Evolutionary conservation across 1,139 yeast species (phyloP).

Genomic region (Saccharomyces pastorianus): DNA sequence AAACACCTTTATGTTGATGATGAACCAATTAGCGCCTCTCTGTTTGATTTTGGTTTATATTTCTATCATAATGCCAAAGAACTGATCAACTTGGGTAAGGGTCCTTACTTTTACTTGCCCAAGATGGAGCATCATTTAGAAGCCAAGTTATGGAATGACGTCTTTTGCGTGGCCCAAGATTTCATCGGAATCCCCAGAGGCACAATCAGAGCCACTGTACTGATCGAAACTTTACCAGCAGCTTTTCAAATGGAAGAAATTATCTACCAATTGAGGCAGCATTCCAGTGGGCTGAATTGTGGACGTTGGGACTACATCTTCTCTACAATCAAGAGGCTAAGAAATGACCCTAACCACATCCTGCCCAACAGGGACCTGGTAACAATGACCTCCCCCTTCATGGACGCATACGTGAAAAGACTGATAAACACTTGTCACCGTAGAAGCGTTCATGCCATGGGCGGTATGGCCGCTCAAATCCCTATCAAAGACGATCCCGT

Average conservation of each 20-base stretch:
- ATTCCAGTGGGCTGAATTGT: slow-evolving; percentile 62
- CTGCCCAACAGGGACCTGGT: slow-evolving; percentile 67
- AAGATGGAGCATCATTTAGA: slow-evolving; percentile 75
- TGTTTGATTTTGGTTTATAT: slow-evolving; percentile 70
- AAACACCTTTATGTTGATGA: slow-evolving; percentile 63
- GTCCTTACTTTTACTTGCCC: slow-evolving; percentile 70
- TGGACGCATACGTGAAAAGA: slow-evolving; percentile 62
- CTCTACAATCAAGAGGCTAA: slow-evolving; percentile 56
- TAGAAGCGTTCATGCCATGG: slow-evolving; percentile 71
- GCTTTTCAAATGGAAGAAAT: slow-evolving; percentile 71
- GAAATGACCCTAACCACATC: slow-evolving; percentile 51
- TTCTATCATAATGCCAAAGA: slow-evolving; percentile 62
- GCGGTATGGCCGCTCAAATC: slow-evolving; percentile 83
- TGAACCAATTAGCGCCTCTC: slow-evolving; percentile 68
- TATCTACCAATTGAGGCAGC: slow-evolving; percentile 57
- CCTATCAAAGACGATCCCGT: slow-evolving; percentile 61
- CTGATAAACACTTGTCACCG: slow-evolving; percentile 61
- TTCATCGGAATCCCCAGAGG: slow-evolving; percentile 56
- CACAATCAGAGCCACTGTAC: slow-evolving; percentile 62
- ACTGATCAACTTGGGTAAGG: slow-evolving; percentile 52
- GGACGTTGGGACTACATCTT: slow-evolving; percentile 75
- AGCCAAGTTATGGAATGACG: slow-evolving; percentile 70
- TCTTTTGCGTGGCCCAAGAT: slow-evolving; percentile 64
- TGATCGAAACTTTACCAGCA: slow-evolving; percentile 65
- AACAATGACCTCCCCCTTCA: slow-evolving; percentile 71